phyloP scores from a whole-genome alignment of 1,284 basidiomycete genomes.

The Cryptococcus neoformans region DNA sequence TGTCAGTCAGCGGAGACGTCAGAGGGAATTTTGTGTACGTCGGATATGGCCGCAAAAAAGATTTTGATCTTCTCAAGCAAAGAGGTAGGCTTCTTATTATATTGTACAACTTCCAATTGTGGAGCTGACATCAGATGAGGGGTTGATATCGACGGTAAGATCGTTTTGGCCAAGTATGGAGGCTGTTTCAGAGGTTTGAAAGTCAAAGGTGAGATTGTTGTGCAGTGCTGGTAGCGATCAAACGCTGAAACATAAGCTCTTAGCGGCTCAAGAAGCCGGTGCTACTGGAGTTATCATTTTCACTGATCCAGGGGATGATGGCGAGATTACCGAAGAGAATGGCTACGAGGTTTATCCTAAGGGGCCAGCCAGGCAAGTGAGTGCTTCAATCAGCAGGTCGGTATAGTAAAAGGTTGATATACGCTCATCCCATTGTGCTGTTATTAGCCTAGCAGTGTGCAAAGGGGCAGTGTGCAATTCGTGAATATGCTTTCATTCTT shows the following conservation, averaged over 20 bases:
- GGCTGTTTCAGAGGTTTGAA: conserved; percentile 73
- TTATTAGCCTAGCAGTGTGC: conserved; percentile 59
- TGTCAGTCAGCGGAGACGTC: conserved; percentile 46
- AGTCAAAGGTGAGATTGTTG: conserved; percentile 31
- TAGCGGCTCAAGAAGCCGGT: conserved; percentile 78
- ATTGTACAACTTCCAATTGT: not conserved
- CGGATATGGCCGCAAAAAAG: conserved; percentile 74
- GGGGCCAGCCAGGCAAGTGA: conserved; percentile 74
- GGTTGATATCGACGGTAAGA: conserved; percentile 70
- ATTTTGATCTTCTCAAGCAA: conserved; percentile 63
- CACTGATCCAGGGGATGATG: conserved; percentile 85
- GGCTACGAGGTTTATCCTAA: conserved; percentile 74
- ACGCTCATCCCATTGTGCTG: not conserved
- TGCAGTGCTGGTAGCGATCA: not conserved
- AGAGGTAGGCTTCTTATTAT: conserved; percentile 37
- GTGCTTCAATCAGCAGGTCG: not conserved
- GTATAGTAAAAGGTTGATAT: not conserved
- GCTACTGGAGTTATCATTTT: conserved; percentile 67
- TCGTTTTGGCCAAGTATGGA: conserved; percentile 84
- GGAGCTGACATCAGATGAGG: conserved; percentile 48
- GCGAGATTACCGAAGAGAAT: conserved; percentile 71
- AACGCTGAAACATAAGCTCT: conserved; percentile 38
- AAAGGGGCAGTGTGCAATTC: conserved; percentile 85
- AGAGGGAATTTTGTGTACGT: conserved; percentile 72
- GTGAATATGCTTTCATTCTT: conserved; percentile 52